Percentiles rank a stretch among this genome's conserved stretches.
phyloP scores from a whole-genome alignment of 495 filamentous ascomycete genomes.

The Sordaria brevicollis region DNA sequence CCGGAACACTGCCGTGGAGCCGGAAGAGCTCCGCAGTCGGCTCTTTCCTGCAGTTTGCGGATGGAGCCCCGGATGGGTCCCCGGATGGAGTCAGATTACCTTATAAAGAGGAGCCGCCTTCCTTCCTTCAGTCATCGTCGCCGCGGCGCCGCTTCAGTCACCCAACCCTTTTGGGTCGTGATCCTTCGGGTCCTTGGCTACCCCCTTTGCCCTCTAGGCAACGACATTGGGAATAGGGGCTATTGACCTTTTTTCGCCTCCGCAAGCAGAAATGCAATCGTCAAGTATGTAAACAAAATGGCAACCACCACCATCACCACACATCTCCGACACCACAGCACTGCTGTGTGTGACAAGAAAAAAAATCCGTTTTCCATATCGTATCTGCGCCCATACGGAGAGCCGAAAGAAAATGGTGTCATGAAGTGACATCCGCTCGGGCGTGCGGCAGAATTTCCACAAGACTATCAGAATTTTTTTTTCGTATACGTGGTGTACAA shows the following conservation, averaged over 20 bases:
- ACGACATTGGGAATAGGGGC: neutral
- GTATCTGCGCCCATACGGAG: neutral
- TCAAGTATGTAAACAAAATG: neutral
- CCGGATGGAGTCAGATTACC: neutral
- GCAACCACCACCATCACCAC: too few species aligned
- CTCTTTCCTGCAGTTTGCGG: neutral
- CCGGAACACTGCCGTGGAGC: neutral
- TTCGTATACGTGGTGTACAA: too few species aligned
- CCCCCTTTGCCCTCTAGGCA: neutral
- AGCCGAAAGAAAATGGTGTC: neutral
- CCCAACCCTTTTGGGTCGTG: neutral
- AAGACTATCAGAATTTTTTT: neutral
- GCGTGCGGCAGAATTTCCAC: neutral
- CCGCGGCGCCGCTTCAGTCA: neutral
- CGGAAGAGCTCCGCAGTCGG: neutral
- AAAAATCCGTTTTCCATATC: neutral
- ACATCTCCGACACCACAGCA: neutral
- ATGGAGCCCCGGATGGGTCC: neutral
- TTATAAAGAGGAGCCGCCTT: neutral
- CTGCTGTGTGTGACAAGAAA: neutral
- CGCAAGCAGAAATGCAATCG: neutral
- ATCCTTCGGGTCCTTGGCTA: too few species aligned
- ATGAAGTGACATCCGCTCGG: neutral
- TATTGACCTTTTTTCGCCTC: neutral
- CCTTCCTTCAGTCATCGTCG: neutral